Percentiles rank a stretch among this genome's conserved stretches.
phyloP scores from a whole-genome alignment of 1,284 basidiomycete species.

The Irpex rosettiformis region DNA sequence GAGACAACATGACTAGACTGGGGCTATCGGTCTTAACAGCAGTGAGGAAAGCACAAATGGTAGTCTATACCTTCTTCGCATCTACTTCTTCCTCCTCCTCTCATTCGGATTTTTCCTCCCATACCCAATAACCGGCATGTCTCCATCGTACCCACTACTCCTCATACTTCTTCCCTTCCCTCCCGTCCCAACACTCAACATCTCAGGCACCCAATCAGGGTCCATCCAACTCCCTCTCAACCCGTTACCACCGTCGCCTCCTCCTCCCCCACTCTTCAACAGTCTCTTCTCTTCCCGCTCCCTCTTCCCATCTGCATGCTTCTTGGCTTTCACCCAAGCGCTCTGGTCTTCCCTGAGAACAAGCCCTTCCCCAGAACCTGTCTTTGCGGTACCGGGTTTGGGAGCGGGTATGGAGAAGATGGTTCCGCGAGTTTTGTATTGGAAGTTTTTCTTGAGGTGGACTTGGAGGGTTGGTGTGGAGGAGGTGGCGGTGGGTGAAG shows the following conservation, averaged over 20 bases:
- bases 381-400: constrained; percentile 86
- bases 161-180: constrained; percentile 66
- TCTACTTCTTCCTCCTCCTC: constrained; percentile 54
- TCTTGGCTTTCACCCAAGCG: constrained; percentile 82
- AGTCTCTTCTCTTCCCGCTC: constrained; percentile 78
- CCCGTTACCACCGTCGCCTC: constrained; percentile 47
- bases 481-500: constrained; percentile 55
- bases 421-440: constrained; percentile 90
- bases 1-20: no score
- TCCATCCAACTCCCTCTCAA: constrained; percentile 83
- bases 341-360: constrained; percentile 90
- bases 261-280: constrained; percentile 57
- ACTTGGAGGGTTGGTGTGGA: constrained; percentile 71
- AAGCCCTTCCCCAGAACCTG: constrained; percentile 74
- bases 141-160: constrained; percentile 49
- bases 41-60: no score
- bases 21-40: no score
- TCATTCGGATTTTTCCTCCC: constrained; percentile 89
- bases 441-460: constrained; percentile 93
- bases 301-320: constrained; percentile 66
- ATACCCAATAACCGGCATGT: constrained; percentile 80
- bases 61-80: neutral
- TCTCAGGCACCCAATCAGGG: constrained; percentile 93
- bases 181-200: constrained; percentile 71
- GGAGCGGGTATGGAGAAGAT: constrained; percentile 93